A percentile compares a stretch with the other conserved stretches of the same genome.
These are phyloP conservation scores for Hypholoma fasciculare DNA, from an alignment of 768 basidiomycete species.

Conservation along the genomic window DNA sequence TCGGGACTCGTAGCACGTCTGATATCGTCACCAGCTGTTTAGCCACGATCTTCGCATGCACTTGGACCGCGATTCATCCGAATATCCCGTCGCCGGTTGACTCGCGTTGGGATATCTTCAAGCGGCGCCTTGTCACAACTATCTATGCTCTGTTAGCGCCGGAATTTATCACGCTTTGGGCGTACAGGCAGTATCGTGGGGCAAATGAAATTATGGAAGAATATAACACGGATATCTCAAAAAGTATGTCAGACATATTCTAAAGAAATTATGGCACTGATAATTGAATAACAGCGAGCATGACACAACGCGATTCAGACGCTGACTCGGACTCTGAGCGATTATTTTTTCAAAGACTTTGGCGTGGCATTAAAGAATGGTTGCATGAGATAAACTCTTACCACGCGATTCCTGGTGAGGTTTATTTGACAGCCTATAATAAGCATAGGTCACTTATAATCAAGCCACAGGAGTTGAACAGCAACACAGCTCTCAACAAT, in stretches of 20 bases:
- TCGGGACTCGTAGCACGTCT: neutral
- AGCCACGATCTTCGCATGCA: conserved; percentile 6
- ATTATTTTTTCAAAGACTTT: no score
- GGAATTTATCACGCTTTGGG: conserved; percentile 17
- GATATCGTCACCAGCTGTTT: conserved; percentile 1
- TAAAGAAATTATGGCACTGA: no score
- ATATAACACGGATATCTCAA: neutral
- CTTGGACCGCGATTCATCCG: conserved; percentile 10
- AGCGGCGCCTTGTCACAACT: conserved; percentile 1
- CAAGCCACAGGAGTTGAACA: no score
- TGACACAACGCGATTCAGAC: no score
- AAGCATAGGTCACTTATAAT: no score
- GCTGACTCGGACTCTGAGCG: no score
- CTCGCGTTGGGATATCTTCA: neutral
- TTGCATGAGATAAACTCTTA: no score
- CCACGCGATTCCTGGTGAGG: no score
- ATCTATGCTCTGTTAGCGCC: conserved; percentile 12
- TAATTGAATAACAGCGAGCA: no score
- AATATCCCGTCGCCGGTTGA: conserved; percentile 8
- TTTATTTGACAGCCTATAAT: no score
- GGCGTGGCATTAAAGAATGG: no score
- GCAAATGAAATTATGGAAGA: neutral
- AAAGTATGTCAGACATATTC: no score
- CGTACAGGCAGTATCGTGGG: neutral
- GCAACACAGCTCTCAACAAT: neutral